Percentiles rank a stretch among this genome's conserved stretches.
Evolutionary conservation across 257 asterid species (phyloP).

Genomic region (Ajuga chamaepitys): DNA sequence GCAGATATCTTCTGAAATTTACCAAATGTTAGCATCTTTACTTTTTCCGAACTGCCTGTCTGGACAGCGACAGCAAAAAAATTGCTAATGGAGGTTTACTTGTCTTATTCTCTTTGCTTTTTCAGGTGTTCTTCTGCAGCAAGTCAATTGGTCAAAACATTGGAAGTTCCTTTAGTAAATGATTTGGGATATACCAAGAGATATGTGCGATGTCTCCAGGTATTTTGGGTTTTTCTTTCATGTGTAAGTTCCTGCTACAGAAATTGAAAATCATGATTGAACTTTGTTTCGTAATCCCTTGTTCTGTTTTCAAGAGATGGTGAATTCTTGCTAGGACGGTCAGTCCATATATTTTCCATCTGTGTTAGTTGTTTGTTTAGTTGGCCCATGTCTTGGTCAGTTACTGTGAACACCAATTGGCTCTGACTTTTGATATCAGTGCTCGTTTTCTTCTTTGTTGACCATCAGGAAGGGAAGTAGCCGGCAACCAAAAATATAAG

Average conservation of each 20-base stretch:
- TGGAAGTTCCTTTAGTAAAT: slow-evolving; percentile 91
- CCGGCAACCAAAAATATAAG: background rate
- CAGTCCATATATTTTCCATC: background rate
- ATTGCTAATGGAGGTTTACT: background rate
- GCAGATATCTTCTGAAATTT: background rate
- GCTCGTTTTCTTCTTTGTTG: background rate
- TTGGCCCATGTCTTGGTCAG: background rate
- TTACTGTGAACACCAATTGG: background rate
- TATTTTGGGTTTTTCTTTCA: slow-evolving; percentile 13
- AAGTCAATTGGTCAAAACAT: slow-evolving; percentile 86
- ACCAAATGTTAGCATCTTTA: background rate
- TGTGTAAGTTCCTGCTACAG: background rate
- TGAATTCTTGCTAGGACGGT: background rate
- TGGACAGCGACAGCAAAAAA: background rate
- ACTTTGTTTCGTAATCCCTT: background rate
- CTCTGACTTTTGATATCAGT: background rate
- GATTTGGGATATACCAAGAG: slow-evolving; percentile 96
- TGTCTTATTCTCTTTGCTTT: background rate
- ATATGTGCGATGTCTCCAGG: slow-evolving; percentile 97
- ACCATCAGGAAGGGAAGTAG: background rate
- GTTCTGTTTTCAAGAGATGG: background rate
- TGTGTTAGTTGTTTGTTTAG: background rate
- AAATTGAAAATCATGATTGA: background rate
- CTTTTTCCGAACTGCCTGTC: background rate
- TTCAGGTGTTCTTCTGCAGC: slow-evolving; percentile 90